Percentiles rank a stretch among this genome's conserved stretches.
phyloP scores from a whole-genome alignment of 768 basidiomycete species.

The Floccularia luteovirens region DNA sequence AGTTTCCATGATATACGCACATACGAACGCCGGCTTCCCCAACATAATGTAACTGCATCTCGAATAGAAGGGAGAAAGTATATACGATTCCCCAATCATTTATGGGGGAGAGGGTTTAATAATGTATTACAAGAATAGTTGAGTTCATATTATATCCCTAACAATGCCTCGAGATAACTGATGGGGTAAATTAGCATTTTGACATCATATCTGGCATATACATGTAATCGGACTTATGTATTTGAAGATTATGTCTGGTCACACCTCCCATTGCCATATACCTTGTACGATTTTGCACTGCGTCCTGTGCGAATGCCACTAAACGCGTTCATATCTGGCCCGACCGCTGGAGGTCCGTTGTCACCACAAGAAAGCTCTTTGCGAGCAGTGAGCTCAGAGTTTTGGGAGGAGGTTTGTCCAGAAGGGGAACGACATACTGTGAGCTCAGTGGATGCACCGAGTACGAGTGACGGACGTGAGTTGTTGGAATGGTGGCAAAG shows the following conservation, averaged over 20 bases:
- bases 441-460: slow-evolving; percentile 25
- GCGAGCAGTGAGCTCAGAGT: slow-evolving; percentile 36
- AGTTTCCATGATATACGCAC: slow-evolving; percentile 13
- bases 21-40: slow-evolving; percentile 13
- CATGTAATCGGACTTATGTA: slow-evolving; percentile 44
- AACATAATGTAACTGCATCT: slow-evolving; percentile 11
- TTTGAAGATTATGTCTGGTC: slow-evolving; percentile 64
- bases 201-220: slow-evolving; percentile 39
- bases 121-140: slow-evolving; percentile 58
- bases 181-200: slow-evolving; percentile 12
- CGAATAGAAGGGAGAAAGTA: slow-evolving; percentile 19
- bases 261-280: slow-evolving; percentile 42
- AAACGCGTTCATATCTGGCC: slow-evolving; percentile 52
- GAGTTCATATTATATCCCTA: not conserved
- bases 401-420: slow-evolving; percentile 42
- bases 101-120: slow-evolving; percentile 58
- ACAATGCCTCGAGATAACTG: slow-evolving; percentile 25
- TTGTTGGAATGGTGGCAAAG: slow-evolving; percentile 46
- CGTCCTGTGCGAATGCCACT: slow-evolving; percentile 46
- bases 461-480: slow-evolving; percentile 26
- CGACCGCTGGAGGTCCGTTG: slow-evolving; percentile 37
- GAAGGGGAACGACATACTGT: slow-evolving; percentile 6
- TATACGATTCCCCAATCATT: slow-evolving; percentile 43
- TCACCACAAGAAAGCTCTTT: not conserved
- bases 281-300: slow-evolving; percentile 44